These are phyloP conservation scores for Fusarium buxicola DNA, from an alignment of 2,329 filamentous ascomycete genomes.

Conservation along the genomic window DNA sequence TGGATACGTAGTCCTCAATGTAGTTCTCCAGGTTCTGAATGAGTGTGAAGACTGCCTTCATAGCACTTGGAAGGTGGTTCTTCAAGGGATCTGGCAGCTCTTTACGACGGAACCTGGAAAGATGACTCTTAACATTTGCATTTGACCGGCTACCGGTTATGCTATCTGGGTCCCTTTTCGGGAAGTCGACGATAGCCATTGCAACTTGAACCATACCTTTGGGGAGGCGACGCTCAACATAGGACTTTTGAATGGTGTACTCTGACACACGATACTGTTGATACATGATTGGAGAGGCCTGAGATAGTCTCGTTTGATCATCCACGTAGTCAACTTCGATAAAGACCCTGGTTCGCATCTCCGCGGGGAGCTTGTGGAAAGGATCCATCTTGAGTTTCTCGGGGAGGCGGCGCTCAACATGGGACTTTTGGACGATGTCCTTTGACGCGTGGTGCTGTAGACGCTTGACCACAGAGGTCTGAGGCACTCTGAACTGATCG, in stretches of 20 bases:
- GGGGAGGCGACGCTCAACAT: not conserved
- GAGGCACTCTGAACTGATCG: no score
- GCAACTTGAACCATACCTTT: conserved; percentile 3
- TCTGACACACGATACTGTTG: not conserved
- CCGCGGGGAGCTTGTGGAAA: not conserved
- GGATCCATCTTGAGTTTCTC: not conserved
- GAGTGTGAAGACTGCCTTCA: not conserved
- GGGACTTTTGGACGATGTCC: no score
- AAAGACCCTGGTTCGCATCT: conserved; percentile 3
- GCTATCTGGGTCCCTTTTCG: no score
- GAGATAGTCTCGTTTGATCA: not conserved
- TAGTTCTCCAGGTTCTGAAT: not conserved
- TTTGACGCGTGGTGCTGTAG: no score
- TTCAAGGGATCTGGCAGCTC: conserved; percentile 1
- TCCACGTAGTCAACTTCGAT: not conserved
- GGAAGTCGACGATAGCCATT: conserved; percentile 9
- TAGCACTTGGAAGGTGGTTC: not conserved
- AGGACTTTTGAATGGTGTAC: not conserved
- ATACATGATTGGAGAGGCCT: not conserved
- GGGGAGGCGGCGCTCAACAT: no score
- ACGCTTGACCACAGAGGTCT: no score
- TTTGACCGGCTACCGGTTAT: no score
- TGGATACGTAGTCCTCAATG: conserved; percentile 20
- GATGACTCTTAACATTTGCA: not conserved
- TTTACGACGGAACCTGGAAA: not conserved